These are phyloP conservation scores for Lentinula guzmanii DNA, from an alignment of 768 basidiomycete genomes.

Conservation along the genomic window DNA sequence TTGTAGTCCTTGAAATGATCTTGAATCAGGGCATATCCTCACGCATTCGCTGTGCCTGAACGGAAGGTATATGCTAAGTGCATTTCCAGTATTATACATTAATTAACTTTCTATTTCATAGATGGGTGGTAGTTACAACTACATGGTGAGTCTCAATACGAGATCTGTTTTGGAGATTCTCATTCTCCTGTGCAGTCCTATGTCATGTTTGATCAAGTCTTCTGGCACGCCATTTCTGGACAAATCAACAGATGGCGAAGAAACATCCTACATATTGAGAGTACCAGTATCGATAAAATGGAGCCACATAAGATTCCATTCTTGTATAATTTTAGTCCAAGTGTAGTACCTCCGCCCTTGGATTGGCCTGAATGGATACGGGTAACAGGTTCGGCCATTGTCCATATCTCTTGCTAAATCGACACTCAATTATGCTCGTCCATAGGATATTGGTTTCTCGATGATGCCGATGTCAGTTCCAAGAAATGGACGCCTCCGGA, in stretches of 20 bases:
- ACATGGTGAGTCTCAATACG: slow-evolving; percentile 63
- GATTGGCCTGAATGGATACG: slow-evolving; percentile 99
- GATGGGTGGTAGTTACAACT: slow-evolving; percentile 98
- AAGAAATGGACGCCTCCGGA: slow-evolving; percentile 87
- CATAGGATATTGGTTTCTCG: slow-evolving; percentile 93
- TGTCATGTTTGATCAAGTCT: slow-evolving; percentile 96
- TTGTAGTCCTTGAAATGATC: slow-evolving; percentile 1
- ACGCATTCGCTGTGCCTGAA: slow-evolving; percentile 97
- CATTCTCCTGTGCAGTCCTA: slow-evolving; percentile 52
- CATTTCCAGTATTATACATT: background rate
- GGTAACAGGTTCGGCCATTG: slow-evolving; percentile 57
- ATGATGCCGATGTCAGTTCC: slow-evolving; percentile 83
- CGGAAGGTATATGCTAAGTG: slow-evolving; percentile 54
- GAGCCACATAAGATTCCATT: slow-evolving; percentile 98
- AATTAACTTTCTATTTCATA: slow-evolving; percentile 21
- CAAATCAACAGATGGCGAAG: slow-evolving; percentile 95
- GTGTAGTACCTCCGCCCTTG: slow-evolving; percentile 84
- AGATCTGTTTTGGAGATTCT: slow-evolving; percentile 2
- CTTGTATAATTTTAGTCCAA: slow-evolving; percentile 94
- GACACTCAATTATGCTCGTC: background rate
- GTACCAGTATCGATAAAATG: slow-evolving; percentile 91
- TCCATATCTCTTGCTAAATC: background rate
- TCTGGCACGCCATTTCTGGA: slow-evolving; percentile 91
- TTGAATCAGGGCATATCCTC: slow-evolving; percentile 76
- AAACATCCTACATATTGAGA: slow-evolving; percentile 63